Percentiles rank a stretch among this genome's conserved stretches.
Conservation (phyloP, 805 yeast genomes). For the Soucietia sequanensis region DNA sequence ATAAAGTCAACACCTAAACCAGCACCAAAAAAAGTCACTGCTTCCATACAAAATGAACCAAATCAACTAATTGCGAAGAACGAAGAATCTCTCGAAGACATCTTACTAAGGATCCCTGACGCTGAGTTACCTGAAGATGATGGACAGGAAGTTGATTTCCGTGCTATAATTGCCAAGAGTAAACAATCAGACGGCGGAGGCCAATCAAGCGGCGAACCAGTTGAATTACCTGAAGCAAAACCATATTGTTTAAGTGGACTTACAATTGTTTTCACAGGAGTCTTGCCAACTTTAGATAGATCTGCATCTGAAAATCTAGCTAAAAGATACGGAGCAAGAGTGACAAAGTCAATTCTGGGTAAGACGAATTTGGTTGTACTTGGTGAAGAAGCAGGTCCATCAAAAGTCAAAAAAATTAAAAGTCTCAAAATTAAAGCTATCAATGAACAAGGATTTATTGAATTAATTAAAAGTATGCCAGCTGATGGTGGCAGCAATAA, state of each 20-base stretch:
- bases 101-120: conserved; percentile 67
- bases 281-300: conserved; percentile 75
- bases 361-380: conserved; percentile 86
- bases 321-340: conserved; percentile 86
- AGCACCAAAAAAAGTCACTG: too few species aligned
- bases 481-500: conserved; percentile 88
- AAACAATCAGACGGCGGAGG: conserved; percentile 19
- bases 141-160: conserved; percentile 53
- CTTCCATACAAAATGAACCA: too few species aligned
- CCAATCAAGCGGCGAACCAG: conserved; percentile 20
- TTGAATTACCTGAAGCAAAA: conserved; percentile 73
- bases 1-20: too few species aligned
- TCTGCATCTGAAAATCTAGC: conserved; percentile 74
- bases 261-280: conserved; percentile 92
- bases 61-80: too few species aligned
- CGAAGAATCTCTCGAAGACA: conserved; percentile 47
- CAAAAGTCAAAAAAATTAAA: conserved; percentile 81
- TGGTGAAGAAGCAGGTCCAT: conserved; percentile 96
- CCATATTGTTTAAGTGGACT: conserved; percentile 86
- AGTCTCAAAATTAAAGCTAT: conserved; percentile 75
- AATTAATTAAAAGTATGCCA: conserved; percentile 77
- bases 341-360: conserved; percentile 79
- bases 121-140: conserved; percentile 63
- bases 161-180: conserved; percentile 19
- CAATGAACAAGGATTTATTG: conserved; percentile 81